Conservation (phyloP, 257 asterid genomes). For the Salvia hispanica region DNA sequence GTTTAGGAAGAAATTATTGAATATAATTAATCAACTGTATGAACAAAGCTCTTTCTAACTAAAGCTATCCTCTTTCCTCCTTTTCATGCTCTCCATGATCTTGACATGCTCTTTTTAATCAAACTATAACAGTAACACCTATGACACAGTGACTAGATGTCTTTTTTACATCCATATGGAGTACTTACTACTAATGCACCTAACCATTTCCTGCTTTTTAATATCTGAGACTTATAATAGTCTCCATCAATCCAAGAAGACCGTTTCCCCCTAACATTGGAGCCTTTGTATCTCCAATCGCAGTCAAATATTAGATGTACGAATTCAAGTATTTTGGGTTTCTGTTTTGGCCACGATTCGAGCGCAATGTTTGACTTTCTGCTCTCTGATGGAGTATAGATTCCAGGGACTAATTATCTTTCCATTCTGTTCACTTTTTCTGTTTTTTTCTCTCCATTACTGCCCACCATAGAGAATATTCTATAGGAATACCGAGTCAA, state of each 20-base stretch:
- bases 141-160: neutral
- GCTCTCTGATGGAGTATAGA: neutral
- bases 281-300: neutral
- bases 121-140: neutral
- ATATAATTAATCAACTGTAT: neutral
- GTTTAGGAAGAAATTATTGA: neutral
- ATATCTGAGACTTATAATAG: neutral
- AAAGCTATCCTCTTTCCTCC: too few species aligned
- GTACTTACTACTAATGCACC: neutral
- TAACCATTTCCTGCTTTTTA: neutral
- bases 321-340: neutral
- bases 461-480: neutral
- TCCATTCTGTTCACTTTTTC: slow-evolving; percentile 3
- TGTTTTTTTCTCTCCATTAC: neutral
- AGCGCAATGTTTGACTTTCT: neutral
- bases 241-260: neutral
- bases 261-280: neutral
- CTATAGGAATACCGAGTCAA: neutral
- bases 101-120: neutral
- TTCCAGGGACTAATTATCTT: neutral
- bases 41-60: slow-evolving; percentile 2
- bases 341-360: neutral
- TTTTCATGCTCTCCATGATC: neutral
- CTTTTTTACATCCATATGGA: slow-evolving; percentile 4
- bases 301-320: neutral